Base-by-base conservation (phyloP, 306 rosid genomes). In the Trifolium repens region DNA sequence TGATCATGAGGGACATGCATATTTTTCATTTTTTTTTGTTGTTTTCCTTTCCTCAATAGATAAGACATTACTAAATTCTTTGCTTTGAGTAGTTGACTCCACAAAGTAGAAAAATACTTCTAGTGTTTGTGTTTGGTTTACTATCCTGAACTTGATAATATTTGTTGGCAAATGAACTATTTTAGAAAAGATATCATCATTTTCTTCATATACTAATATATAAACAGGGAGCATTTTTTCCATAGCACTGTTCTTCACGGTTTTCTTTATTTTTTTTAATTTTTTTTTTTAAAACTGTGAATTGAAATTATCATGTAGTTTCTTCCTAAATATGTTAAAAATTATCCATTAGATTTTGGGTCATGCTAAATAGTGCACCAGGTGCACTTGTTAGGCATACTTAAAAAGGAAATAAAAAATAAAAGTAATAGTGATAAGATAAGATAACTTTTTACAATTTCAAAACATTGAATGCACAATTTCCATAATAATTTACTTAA, bases 121-220 rank as follows among this genome's bases (percentile, higher is more conserved):
- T 13, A 15, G 15, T 43, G 12, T 49, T 47, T 37, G 22, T 69
- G 5, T 35, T 54, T 35, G 17, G 75, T 71, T 67, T 16, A 53
- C 60, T 72, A 55, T 78, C 66, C 22, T 73, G 34, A 58, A 37
- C 39, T 37, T 75, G 84, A 49, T 53, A 55, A 11, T 69, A 44
- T 10, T 49, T 42, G 67, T 53, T 39, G 54, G 15, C 16, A 46
- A 65, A 62, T 37, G 24, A 54, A 57, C 40, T 52, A 53, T 43
- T 67, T 27, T 50, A 53, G 68, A 15, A 62, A 73, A 67, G 42
- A 15, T 61, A 52, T 43, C 16, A 34, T 66, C 39, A 24, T 50
- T 71, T 78, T 57, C 55, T 76, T 60, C 52, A 17, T 55, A 43
- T 76, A 35, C 49, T 42, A 27, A 27, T 24, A 74, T 54, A 30